phyloP scores from a whole-genome alignment of 1,284 basidiomycete species.

The Trichosporon faecale region DNA sequence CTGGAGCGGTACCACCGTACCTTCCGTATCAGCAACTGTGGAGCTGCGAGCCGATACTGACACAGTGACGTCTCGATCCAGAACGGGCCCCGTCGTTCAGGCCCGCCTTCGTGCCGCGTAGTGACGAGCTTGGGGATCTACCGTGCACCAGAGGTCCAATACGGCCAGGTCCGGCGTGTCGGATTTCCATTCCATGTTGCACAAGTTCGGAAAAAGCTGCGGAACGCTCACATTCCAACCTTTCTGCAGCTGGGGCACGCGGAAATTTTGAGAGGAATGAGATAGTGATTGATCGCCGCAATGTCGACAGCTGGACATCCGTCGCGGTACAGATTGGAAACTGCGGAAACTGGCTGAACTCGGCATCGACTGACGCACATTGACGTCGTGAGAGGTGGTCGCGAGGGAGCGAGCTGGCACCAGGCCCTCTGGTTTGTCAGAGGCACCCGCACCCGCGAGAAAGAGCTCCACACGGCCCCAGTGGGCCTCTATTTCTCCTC shows the following conservation, averaged over 20 bases:
- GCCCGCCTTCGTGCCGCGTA: too few relatives aligned
- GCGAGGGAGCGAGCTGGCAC: too few relatives aligned
- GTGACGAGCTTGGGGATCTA: too few relatives aligned
- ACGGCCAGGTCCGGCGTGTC: too few relatives aligned
- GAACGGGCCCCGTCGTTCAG: too few relatives aligned
- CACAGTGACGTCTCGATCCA: too few relatives aligned
- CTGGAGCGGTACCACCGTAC: neutral
- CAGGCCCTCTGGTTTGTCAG: neutral
- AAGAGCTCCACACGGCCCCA: neutral
- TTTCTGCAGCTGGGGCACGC: neutral
- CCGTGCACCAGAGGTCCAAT: too few relatives aligned
- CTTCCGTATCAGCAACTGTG: neutral
- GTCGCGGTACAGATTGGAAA: too few relatives aligned
- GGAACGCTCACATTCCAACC: neutral
- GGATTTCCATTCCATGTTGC: neutral
- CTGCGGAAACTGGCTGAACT: too few relatives aligned
- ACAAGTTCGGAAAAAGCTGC: neutral
- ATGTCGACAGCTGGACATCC: neutral
- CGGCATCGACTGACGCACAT: too few relatives aligned
- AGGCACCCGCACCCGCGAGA: neutral
- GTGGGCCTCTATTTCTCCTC: slow-evolving; percentile 2
- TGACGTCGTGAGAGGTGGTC: too few relatives aligned
- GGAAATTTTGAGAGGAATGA: neutral
- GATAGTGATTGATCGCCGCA: neutral
- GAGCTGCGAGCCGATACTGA: neutral